Conservation (phyloP, 495 filamentous ascomycete species). For the Penicillium psychrofluorescens region DNA sequence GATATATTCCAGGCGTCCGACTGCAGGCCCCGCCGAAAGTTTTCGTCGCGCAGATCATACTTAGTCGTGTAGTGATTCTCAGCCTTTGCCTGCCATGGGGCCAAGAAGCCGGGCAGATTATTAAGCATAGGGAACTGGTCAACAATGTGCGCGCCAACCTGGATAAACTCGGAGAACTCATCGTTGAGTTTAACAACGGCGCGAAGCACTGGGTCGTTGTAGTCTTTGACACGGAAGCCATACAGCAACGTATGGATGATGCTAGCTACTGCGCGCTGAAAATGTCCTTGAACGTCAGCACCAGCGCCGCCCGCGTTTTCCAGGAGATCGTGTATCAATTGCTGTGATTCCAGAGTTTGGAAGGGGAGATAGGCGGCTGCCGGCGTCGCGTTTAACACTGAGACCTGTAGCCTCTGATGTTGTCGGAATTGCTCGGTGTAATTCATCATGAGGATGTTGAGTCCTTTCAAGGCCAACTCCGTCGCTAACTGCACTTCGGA, state of each 20-base stretch:
- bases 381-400: conserved; percentile 10
- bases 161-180: conserved; percentile 9
- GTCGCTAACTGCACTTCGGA: conserved; percentile 8
- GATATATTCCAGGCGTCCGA: conserved; percentile 2
- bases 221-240: conserved; percentile 10
- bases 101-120: conserved; percentile 9
- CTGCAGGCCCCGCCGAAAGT: background rate
- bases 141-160: conserved; percentile 8
- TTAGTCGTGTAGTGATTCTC: conserved; percentile 11
- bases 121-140: conserved; percentile 15
- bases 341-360: conserved; percentile 2
- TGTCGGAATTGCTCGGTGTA: conserved; percentile 13
- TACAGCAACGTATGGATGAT: conserved; percentile 14
- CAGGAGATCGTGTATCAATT: too few species aligned
- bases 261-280: conserved; percentile 10
- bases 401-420: conserved; percentile 12
- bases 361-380: conserved; percentile 12
- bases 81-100: conserved; percentile 12
- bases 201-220: conserved; percentile 6
- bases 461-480: conserved; percentile 8
- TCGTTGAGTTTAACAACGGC: conserved; percentile 9
- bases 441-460: conserved; percentile 16
- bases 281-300: background rate
- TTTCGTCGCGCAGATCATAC: background rate
- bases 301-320: too few species aligned